phyloP scores from a whole-genome alignment of 2,329 filamentous ascomycete species.

The Rugonectria rugulosa region DNA sequence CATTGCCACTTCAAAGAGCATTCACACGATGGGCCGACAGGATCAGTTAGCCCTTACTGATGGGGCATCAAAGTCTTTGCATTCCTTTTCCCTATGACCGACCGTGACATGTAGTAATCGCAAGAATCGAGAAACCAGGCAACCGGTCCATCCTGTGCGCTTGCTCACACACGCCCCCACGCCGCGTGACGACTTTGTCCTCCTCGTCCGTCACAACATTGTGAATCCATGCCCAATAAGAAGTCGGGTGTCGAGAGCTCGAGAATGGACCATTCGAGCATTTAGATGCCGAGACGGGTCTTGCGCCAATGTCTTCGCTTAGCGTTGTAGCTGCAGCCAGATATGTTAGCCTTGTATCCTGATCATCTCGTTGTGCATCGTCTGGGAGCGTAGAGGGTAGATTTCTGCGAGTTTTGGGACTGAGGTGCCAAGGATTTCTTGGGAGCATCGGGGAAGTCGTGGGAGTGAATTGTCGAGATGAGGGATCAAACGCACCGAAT shows the following conservation, averaged over 20 bases:
- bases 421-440: neutral
- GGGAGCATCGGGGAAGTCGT: slow-evolving; percentile 12
- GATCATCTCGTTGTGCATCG: neutral
- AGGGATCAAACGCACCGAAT: slow-evolving; percentile 81
- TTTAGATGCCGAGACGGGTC: slow-evolving; percentile 98
- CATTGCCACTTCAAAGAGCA: neutral
- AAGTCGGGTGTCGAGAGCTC: slow-evolving; percentile 37
- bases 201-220: slow-evolving; percentile 36
- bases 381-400: neutral
- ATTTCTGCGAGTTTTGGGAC: neutral
- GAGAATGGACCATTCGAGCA: slow-evolving; percentile 46
- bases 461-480: neutral
- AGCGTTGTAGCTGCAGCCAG: slow-evolving; percentile 87
- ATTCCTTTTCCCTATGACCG: slow-evolving; percentile 56
- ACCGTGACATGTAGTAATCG: slow-evolving; percentile 55
- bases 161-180: slow-evolving; percentile 34
- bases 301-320: slow-evolving; percentile 99
- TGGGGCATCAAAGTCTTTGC: slow-evolving; percentile 47
- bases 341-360: slow-evolving; percentile 22
- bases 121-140: slow-evolving; percentile 49
- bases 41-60: slow-evolving; percentile 33
- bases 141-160: slow-evolving; percentile 43
- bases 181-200: slow-evolving; percentile 32
- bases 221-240: slow-evolving; percentile 40
- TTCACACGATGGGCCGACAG: slow-evolving; percentile 20